Conservation (phyloP, 2,329 filamentous ascomycete genomes). For the Epichloe gansuensis region DNA sequence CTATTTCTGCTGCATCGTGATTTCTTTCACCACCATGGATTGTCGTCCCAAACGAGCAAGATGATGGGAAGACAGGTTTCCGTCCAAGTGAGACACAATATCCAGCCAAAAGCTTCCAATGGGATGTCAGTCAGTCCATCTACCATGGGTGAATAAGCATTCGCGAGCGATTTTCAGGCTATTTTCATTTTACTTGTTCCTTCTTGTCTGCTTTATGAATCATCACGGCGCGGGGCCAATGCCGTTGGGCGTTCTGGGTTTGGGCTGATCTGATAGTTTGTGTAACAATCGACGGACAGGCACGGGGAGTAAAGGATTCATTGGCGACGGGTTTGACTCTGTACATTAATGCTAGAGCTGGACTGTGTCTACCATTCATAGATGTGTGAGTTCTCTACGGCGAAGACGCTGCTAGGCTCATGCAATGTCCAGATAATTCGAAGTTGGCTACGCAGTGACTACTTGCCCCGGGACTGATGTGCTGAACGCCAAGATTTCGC, state of each 20-base stretch:
- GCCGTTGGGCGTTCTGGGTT: slow-evolving; percentile 1
- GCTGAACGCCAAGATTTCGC: background rate
- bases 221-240: background rate
- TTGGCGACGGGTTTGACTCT: background rate
- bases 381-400: background rate
- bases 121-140: background rate
- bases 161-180: background rate
- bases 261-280: background rate
- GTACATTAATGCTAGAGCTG: slow-evolving; percentile 2
- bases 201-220: background rate
- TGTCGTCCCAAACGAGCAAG: background rate
- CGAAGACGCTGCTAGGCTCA: background rate
- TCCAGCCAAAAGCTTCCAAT: too few relatives aligned
- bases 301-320: slow-evolving; percentile 1
- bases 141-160: background rate
- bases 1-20: slow-evolving; percentile 33
- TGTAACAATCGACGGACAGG: background rate
- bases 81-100: background rate
- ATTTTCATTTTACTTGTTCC: background rate
- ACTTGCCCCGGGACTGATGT: background rate
- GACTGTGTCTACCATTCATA: background rate
- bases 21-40: background rate
- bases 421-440: background rate
- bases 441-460: background rate
- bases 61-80: background rate